Base-by-base conservation (phyloP, 1,284 basidiomycete species). In the Ustilago crameri region DNA sequence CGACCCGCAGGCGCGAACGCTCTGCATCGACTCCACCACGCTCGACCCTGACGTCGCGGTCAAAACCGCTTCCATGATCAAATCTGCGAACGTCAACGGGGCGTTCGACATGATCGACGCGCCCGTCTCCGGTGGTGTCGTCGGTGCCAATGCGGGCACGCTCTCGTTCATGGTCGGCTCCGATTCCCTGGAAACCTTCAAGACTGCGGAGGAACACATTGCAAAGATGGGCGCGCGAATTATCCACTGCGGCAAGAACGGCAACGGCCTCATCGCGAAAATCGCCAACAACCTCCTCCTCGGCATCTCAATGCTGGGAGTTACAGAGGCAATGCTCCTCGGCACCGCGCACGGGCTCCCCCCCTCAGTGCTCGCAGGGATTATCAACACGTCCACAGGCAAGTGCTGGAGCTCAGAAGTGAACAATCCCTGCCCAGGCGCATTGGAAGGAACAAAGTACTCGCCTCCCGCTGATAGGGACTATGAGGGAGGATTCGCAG, bases 1-100 rank as follows among this genome's bases (percentile, higher is more conserved):
- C 15, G 57, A 62, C n/a, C 44, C 44, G 3, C 65, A 64, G 30
- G 53, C 55, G 9, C 27, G 51, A 26, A 91, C 91, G 0, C 82
- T 95, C 9, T 90, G 89, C 75, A 91, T 95, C 62, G 93, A 95
- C 84, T 92, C 91, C 12, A 94, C 93, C 2, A 95, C 93, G 0
- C 86, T 93, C 43, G 91, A 94, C 72, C 90, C 93, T 15, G 85
- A 86, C 8, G 88, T 91, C 5, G 90, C 92, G 0, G 88, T 89
- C 34, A 84, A 87, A 26, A 89, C 93, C 5, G 88, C 91, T 0
- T 72, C 79, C 12, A 83, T 87, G 35, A 87, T 93, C 3, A 84
- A 85, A 37, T 73, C 78, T 23, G 91, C 89, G 5, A 85, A 85
- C 26, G 14, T 47, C 5, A 48, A 59, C 20, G 60, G 57, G 0